Evolutionary conservation across 1,284 basidiomycete species (phyloP).

Genomic region (Cutaneotrichosporon sp.): DNA sequence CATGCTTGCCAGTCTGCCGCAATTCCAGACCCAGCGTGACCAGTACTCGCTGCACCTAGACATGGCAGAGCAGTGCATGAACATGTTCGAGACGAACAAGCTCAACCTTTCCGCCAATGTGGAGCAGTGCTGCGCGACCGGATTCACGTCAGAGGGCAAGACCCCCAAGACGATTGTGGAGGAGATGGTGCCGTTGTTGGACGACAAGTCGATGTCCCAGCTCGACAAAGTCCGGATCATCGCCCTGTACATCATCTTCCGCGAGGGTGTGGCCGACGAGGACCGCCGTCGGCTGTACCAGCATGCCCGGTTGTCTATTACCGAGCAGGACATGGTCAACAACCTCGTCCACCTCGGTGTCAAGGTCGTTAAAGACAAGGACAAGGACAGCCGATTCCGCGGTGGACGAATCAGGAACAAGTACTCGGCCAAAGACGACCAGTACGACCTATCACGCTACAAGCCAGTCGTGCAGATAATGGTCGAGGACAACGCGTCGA

Average conservation of each 20-base stretch:
- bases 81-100: constrained; percentile 80
- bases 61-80: constrained; percentile 98
- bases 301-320: constrained; percentile 81
- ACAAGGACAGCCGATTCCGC: constrained; percentile 53
- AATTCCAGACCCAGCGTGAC: constrained; percentile 92
- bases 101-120: constrained; percentile 81
- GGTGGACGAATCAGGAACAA: constrained; percentile 79
- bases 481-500: constrained; percentile 76
- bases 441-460: constrained; percentile 92
- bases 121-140: constrained; percentile 94
- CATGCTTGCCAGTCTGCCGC: constrained; percentile 91
- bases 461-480: constrained; percentile 80
- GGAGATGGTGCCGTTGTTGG: constrained; percentile 96
- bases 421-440: constrained; percentile 62
- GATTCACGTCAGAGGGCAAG: constrained; percentile 80
- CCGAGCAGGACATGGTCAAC: constrained; percentile 93
- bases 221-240: constrained; percentile 94
- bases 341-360: constrained; percentile 77
- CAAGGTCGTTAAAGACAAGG: constrained; percentile 65
- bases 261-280: constrained; percentile 96
- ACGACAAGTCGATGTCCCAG: constrained; percentile 63
- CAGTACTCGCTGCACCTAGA: constrained; percentile 93
- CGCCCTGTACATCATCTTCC: constrained; percentile 89
- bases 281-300: constrained; percentile 91
- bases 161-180: constrained; percentile 88